These are phyloP conservation scores for Daedaleopsis nitida DNA, from an alignment of 768 basidiomycete genomes.

Conservation along the genomic window DNA sequence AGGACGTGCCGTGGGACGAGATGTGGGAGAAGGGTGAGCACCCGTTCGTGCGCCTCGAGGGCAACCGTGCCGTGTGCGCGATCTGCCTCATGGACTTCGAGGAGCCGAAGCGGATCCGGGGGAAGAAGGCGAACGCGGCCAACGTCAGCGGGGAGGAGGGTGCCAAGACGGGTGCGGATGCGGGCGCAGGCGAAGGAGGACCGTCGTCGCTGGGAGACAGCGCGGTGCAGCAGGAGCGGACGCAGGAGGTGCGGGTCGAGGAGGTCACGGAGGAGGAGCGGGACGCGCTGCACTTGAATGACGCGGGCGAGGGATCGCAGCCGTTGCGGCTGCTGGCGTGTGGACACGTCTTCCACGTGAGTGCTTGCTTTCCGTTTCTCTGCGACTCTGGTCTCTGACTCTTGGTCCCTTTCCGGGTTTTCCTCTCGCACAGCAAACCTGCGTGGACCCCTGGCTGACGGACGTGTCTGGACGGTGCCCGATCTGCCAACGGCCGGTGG, in stretches of 20 bases:
- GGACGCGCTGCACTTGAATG: conserved; percentile 54
- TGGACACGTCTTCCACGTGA: conserved; percentile 89
- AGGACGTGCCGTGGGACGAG: conserved; percentile 67
- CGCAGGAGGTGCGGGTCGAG: conserved; percentile 35
- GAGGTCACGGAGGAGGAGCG: conserved; percentile 41
- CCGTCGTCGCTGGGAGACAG: not conserved
- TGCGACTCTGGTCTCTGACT: no score
- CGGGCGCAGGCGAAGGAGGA: not conserved
- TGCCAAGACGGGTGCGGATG: conserved; percentile 23
- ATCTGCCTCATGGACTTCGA: conserved; percentile 87
- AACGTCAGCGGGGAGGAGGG: no score
- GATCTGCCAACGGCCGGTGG: conserved; percentile 78
- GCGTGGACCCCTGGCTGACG: conserved; percentile 86
- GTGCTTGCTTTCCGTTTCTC: conserved; percentile 29
- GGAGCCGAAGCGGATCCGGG: conserved; percentile 53
- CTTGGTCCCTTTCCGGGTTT: not conserved
- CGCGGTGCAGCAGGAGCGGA: conserved; percentile 18
- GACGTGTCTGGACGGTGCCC: conserved; percentile 89
- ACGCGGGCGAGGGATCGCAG: conserved; percentile 76
- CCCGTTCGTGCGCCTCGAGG: conserved; percentile 81
- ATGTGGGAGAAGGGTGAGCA: conserved; percentile 76
- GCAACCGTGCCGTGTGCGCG: conserved; percentile 81
- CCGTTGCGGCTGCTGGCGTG: conserved; percentile 77
- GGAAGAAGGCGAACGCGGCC: conserved; percentile 33
- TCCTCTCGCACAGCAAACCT: conserved; percentile 58